phyloP scores from a whole-genome alignment of 331 rosid genomes.

The Dryas integrifolia region DNA sequence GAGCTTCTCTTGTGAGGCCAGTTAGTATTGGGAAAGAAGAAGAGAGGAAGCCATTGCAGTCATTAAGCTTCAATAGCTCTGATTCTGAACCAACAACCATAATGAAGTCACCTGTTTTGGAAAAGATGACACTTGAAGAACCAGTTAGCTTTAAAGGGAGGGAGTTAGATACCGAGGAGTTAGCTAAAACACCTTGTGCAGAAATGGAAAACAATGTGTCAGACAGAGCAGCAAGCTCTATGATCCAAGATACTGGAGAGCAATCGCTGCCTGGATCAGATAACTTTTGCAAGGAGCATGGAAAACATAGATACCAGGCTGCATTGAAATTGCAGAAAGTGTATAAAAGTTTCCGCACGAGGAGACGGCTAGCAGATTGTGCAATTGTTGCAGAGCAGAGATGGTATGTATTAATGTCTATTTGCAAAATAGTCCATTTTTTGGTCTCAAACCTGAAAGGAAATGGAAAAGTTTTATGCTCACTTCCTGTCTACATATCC shows the following conservation, averaged over 20 bases:
- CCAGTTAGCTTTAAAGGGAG: slow-evolving; percentile 38
- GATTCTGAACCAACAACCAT: slow-evolving; percentile 24
- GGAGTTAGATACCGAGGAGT: slow-evolving; percentile 38
- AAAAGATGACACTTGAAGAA: slow-evolving; percentile 41
- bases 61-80: slow-evolving; percentile 39
- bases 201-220: slow-evolving; percentile 39
- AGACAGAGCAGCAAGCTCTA: slow-evolving; percentile 24
- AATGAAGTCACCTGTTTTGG: slow-evolving; percentile 33
- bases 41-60: slow-evolving; percentile 29
- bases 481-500: neutral
- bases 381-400: slow-evolving; percentile 86
- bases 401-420: slow-evolving; percentile 53
- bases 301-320: slow-evolving; percentile 39
- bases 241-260: slow-evolving; percentile 13
- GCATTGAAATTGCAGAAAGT: slow-evolving; percentile 81
- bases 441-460: neutral
- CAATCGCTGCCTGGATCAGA: slow-evolving; percentile 18
- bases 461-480: slow-evolving; percentile 5
- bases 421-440: slow-evolving; percentile 1
- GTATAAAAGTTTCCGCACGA: slow-evolving; percentile 81
- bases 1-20: slow-evolving; percentile 36
- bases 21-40: slow-evolving; percentile 29
- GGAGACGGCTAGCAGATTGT: slow-evolving; percentile 82
- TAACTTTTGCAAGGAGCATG: slow-evolving; percentile 14
- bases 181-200: slow-evolving; percentile 36